Evolutionary conservation across 306 rosid genomes (phyloP).

Genomic region (Corylus avellana): DNA sequence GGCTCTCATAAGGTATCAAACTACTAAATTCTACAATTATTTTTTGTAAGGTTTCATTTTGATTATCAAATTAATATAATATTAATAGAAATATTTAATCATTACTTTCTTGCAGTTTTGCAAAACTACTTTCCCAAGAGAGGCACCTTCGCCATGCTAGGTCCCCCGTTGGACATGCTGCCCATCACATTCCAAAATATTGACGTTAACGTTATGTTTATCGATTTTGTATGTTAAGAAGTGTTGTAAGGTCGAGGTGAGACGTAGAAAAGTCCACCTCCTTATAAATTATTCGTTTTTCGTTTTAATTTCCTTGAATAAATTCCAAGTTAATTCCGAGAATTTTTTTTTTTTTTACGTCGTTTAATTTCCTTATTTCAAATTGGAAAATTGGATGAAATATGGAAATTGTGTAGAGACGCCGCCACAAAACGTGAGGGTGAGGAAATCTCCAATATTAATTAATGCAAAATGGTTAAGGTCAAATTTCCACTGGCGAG

Average conservation of each 20-base stretch:
- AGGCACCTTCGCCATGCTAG: slow-evolving; percentile 42
- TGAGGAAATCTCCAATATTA: too few relatives aligned
- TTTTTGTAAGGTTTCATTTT: neutral
- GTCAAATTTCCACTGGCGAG: too few relatives aligned
- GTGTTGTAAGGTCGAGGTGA: neutral
- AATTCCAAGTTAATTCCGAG: too few relatives aligned
- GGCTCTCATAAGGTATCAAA: slow-evolving; percentile 45
- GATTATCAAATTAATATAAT: neutral
- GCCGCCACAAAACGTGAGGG: too few relatives aligned
- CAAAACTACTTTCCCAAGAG: slow-evolving; percentile 50
- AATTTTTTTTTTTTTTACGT: too few relatives aligned
- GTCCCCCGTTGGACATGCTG: slow-evolving; percentile 33
- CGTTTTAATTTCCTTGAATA: too few relatives aligned
- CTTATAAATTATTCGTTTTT: neutral
- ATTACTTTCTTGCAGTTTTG: slow-evolving; percentile 39
- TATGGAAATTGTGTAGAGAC: too few relatives aligned
- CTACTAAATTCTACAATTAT: too few relatives aligned
- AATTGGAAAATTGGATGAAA: too few relatives aligned
- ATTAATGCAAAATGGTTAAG: too few relatives aligned
- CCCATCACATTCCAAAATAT: too few relatives aligned
- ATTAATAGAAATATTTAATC: neutral
- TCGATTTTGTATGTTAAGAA: neutral
- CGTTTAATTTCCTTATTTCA: too few relatives aligned
- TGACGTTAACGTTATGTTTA: neutral
- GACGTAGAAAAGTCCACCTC: neutral